Base-by-base conservation (phyloP, 805 yeast genomes). In the Metschnikowia reukaufii region DNA sequence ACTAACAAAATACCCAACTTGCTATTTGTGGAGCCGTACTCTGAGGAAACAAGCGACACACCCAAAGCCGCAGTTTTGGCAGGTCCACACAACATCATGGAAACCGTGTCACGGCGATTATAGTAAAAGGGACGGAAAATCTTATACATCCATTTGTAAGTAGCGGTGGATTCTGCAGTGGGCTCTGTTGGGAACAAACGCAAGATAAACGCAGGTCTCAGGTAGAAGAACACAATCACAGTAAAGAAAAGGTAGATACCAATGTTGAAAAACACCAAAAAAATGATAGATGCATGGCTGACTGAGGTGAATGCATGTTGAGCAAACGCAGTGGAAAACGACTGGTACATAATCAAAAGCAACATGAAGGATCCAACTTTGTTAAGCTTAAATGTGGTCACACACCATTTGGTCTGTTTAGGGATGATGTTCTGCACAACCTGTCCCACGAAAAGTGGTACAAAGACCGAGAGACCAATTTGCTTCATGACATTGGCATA, bases 21-120 rank as follows among this genome's bases (percentile, higher is more conserved):
- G 8, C 76, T 71, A 56, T 78, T 80, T 37, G 74, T 59, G 4
- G 78, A 65, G 13, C 95, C 95, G 62, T 88, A 89, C 62, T 86
- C 92, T 0, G 92, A 80, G 1, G 90, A 74, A n/a, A 86, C 74
- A 42, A 89, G 71, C 1, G 96, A 86, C 4, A 89, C 96, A 31
- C 96, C 97, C 42, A 89, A 71, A 0, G 96, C 96, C 0, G 96
- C 96, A 0, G 96, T 89, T 64, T 89, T 90, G 2, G 97, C 96
- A 4, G 96, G 92, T 9, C 96, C 96, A 65, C 96, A 88, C 49
- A 88, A 75, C 85, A 89, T 78, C 42, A 90, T 77, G 10, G 91
- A 76, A 30, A 88, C 87, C 0, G 96, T 80, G 59, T 90, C 96
- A 42, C 71, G 64, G 55, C 83, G 78, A 57, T 75, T 73, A 64